Conservation (phyloP, 2,329 filamentous ascomycete genomes). For the Verticillium dahliae region DNA sequence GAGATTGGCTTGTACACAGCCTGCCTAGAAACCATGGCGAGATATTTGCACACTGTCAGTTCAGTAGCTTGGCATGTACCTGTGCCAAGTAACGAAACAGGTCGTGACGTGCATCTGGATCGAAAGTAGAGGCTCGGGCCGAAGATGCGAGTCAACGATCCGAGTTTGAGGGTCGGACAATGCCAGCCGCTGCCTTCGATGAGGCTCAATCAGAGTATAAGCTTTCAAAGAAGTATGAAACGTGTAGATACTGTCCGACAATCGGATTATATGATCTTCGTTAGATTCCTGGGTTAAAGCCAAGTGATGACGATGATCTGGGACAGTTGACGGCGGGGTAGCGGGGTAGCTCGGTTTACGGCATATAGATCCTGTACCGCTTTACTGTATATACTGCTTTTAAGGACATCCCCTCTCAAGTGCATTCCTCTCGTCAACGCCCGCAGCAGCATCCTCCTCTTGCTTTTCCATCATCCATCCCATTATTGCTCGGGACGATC, state of each 20-base stretch:
- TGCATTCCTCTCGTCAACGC: too few species aligned
- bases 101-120: background rate
- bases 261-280: background rate
- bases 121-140: background rate
- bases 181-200: background rate
- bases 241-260: background rate
- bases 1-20: too few species aligned
- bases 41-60: too few species aligned
- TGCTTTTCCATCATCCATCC: too few species aligned
- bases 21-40: too few species aligned
- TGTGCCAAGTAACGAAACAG: too few species aligned
- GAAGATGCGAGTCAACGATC: background rate
- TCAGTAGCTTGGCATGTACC: too few species aligned
- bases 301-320: background rate
- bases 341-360: background rate
- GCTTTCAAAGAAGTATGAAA: background rate
- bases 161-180: background rate
- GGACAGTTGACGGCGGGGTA: background rate
- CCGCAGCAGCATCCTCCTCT: too few species aligned
- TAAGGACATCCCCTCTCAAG: too few species aligned
- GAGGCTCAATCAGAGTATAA: background rate
- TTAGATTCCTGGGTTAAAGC: background rate
- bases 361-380: background rate
- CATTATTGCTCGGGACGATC: too few species aligned
- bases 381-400: too few species aligned